Evolutionary conservation across 352 stramenopile genomes (phyloP), one percentile per base, ranked within the genome.

Genomic region (Phytophthora brassicae): DNA sequence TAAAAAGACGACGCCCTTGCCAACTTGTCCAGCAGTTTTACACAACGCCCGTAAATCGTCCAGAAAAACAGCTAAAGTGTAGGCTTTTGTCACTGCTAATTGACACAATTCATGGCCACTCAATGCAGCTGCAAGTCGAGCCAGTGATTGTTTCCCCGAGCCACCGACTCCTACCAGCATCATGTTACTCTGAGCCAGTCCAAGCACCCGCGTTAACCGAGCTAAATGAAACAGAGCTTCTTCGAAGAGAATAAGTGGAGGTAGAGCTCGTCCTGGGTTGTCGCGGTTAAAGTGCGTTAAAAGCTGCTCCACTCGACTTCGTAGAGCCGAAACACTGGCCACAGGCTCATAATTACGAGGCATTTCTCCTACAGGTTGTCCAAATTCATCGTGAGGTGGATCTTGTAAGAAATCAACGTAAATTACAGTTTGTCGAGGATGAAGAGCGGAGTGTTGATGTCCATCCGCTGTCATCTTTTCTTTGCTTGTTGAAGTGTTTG

Each of bases 151-250:
- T 55, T 97, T 97, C 0, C 91, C 91, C 0, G 82, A 95, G 9
- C 91, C 91, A 19, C 89, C 90, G 9, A 97, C 89, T 24, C 91
- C 91, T 0, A 97, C 89, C 22, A 97, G 84, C 78, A 97, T 89
- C 74, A 96, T 93, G 56, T 94, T 89, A 53, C 88, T 92, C 39
- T 92, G 81, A 0, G 83, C 67, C 59, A 95, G 87, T 3, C 82
- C 81, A 17, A 97, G 67, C 33, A 90, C 80, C 2, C 91, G 74
- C 4, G 83, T 81, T 33, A 97, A 80, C n/a, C 90, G 72, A 6
- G 95, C 76, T 6, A 97, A 74, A 52, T 97, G 91, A 19, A 70
- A 63, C 2, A 97, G 72, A 7, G 91, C 91, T 64, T 97, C 90
- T 48, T 97, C 90, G 46, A 97, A 97, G 1, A 97, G 67, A 28